Conservation (phyloP, 1,284 basidiomycete species). For the Acaromyces ingoldii region DNA sequence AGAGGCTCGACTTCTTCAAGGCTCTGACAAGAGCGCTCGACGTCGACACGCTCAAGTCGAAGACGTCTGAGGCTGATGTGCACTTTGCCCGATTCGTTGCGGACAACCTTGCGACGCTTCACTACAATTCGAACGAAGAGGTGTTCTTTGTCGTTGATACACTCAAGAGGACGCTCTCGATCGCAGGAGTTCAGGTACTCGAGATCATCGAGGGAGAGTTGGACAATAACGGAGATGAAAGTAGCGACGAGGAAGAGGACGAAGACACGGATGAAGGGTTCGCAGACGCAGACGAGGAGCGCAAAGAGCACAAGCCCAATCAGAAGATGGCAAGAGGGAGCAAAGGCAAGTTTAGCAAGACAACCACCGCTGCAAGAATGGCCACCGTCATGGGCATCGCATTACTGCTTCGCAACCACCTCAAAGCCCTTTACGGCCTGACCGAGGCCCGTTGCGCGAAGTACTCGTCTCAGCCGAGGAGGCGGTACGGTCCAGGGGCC, state of each 20-base stretch:
- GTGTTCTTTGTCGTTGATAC: slow-evolving; percentile 75
- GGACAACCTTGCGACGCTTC: slow-evolving; percentile 84
- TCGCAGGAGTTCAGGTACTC: slow-evolving; percentile 71
- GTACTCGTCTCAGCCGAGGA: background rate
- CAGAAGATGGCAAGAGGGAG: background rate
- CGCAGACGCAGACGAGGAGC: slow-evolving; percentile 10
- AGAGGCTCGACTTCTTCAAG: slow-evolving; percentile 79
- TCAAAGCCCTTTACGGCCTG: slow-evolving; percentile 38
- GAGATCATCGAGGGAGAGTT: slow-evolving; percentile 21
- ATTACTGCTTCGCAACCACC: slow-evolving; percentile 35
- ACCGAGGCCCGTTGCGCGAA: slow-evolving; percentile 18
- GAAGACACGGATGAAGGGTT: slow-evolving; percentile 9
- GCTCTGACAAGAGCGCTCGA: slow-evolving; percentile 76
- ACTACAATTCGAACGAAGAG: slow-evolving; percentile 93
- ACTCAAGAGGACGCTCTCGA: slow-evolving; percentile 74
- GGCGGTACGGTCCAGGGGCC: background rate
- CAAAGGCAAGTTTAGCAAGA: background rate
- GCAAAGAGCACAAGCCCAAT: background rate
- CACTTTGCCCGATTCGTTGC: slow-evolving; percentile 83
- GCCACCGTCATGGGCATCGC: slow-evolving; percentile 28
- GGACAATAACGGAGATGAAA: slow-evolving; percentile 1
- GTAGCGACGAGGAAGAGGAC: background rate
- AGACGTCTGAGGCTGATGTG: slow-evolving; percentile 22
- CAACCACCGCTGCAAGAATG: slow-evolving; percentile 21
- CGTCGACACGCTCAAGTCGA: slow-evolving; percentile 57